A percentile compares a stretch with the other conserved stretches of the same genome.
Conservation (phyloP, 495 filamentous ascomycete genomes). For the Daldinia childiae region DNA sequence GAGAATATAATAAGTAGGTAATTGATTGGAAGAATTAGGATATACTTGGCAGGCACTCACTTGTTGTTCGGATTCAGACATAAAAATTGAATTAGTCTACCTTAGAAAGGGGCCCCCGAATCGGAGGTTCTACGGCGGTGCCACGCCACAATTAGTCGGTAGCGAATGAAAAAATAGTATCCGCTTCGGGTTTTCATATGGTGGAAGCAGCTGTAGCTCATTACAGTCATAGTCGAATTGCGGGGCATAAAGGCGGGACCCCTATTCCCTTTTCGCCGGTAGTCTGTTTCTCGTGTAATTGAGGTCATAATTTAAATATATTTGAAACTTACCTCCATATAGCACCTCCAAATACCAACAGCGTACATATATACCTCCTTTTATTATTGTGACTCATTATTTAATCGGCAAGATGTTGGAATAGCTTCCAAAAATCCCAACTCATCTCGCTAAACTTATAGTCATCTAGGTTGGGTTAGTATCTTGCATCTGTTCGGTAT, state of each 20-base stretch:
- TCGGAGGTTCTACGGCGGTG: slow-evolving; percentile 36
- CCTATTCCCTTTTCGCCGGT: background rate
- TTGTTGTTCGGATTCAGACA: slow-evolving; percentile 4
- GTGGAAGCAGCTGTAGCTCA: background rate
- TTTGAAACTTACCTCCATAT: background rate
- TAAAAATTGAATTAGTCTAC: slow-evolving; percentile 32
- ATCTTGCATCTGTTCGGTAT: too few relatives aligned
- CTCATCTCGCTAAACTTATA: background rate
- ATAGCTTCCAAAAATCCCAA: background rate
- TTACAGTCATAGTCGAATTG: background rate
- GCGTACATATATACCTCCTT: too few relatives aligned
- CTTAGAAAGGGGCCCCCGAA: slow-evolving; percentile 36
- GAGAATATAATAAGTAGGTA: background rate
- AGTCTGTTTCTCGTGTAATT: background rate
- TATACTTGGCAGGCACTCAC: background rate
- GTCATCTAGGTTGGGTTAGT: background rate
- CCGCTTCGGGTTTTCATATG: slow-evolving; percentile 11
- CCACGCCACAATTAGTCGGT: slow-evolving; percentile 25
- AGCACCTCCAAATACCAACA: too few relatives aligned
- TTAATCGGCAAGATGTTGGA: background rate
- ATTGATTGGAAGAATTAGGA: slow-evolving; percentile 3
- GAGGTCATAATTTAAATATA: background rate
- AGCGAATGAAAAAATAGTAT: slow-evolving; percentile 27
- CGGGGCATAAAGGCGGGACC: slow-evolving; percentile 29
- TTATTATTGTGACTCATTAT: background rate